Evolutionary conservation across 1,284 basidiomycete genomes (phyloP).

Genomic region (Cutaneotrichosporon daszewskae): DNA sequence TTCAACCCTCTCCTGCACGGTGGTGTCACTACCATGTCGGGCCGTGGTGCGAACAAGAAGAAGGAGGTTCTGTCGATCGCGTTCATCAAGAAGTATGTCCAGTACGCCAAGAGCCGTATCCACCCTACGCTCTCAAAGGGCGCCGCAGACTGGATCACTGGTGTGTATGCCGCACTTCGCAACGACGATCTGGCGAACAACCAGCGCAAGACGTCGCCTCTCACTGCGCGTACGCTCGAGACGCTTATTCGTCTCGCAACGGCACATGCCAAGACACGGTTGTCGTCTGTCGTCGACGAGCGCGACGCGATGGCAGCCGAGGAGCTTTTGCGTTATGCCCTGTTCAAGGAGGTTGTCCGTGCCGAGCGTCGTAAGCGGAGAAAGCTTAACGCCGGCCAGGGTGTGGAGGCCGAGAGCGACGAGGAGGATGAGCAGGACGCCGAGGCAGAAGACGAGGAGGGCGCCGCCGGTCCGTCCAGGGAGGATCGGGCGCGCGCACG

Average conservation of each 20-base stretch:
- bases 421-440: conserved; percentile 53
- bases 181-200: conserved; percentile 91
- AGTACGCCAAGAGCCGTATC: conserved; percentile 87
- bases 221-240: conserved; percentile 97
- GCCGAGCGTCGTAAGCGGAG: conserved; percentile 65
- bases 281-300: conserved; percentile 79
- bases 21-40: conserved; percentile 61
- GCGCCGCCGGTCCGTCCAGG: conserved; percentile 21
- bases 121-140: conserved; percentile 83
- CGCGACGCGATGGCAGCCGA: conserved; percentile 86
- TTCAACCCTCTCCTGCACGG: conserved; percentile 93
- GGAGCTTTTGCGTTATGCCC: conserved; percentile 90
- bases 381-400: conserved; percentile 64
- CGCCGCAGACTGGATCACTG: conserved; percentile 89
- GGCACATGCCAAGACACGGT: conserved; percentile 91
- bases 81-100: conserved; percentile 98
- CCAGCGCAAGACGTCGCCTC: conserved; percentile 78
- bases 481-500: conserved; percentile 39
- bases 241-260: conserved; percentile 97
- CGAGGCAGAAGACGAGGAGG: conserved; percentile 44
- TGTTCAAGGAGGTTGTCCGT: conserved; percentile 95
- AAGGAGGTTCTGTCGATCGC: conserved; percentile 84
- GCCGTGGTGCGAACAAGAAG: conserved; percentile 56
- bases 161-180: conserved; percentile 83
- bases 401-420: conserved; percentile 52